Evolutionary conservation across 148 eudicot genomes (phyloP).

Genomic region (Pouteria glomerata): DNA sequence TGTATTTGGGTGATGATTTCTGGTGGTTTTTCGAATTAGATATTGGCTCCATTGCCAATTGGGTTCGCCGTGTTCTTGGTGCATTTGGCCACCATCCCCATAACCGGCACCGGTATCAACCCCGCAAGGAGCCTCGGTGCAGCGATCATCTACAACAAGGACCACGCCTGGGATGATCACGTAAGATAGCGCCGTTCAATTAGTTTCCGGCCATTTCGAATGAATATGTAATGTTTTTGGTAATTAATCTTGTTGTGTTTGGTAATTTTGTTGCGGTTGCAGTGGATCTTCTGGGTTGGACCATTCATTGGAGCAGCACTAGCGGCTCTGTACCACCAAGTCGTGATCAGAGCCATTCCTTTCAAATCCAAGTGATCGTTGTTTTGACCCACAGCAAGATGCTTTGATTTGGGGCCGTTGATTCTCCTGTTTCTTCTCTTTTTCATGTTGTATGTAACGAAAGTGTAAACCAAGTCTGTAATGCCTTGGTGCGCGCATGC

Average conservation of each 20-base stretch:
- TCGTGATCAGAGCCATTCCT: slow-evolving; percentile 71
- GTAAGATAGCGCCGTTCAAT: slow-evolving; percentile 21
- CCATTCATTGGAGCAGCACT: slow-evolving; percentile 69
- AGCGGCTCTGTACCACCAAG: slow-evolving; percentile 61
- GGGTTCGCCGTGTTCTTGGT: slow-evolving; percentile 14
- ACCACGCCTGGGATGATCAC: slow-evolving; percentile 56
- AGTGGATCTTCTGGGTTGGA: slow-evolving; percentile 84
- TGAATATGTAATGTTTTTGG: too few relatives aligned
- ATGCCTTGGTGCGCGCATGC: not conserved
- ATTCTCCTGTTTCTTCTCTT: not conserved
- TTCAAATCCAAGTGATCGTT: slow-evolving; percentile 48
- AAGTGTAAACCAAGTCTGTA: too few relatives aligned
- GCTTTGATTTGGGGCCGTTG: not conserved
- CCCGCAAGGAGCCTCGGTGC: slow-evolving; percentile 13
- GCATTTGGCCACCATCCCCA: slow-evolving; percentile 8
- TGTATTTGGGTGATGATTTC: not conserved
- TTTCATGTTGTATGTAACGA: not conserved
- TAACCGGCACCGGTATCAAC: slow-evolving; percentile 8
- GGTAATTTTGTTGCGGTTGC: slow-evolving; percentile 3
- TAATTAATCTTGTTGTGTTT: not conserved
- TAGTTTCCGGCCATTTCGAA: too few relatives aligned
- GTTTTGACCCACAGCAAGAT: not conserved
- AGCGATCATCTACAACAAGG: slow-evolving; percentile 42
- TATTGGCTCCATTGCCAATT: slow-evolving; percentile 47
- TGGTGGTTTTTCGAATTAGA: slow-evolving; percentile 20